Evolutionary conservation across 164 flowering plant genomes (phyloP).

Genomic region (Nymphaea colorata): DNA sequence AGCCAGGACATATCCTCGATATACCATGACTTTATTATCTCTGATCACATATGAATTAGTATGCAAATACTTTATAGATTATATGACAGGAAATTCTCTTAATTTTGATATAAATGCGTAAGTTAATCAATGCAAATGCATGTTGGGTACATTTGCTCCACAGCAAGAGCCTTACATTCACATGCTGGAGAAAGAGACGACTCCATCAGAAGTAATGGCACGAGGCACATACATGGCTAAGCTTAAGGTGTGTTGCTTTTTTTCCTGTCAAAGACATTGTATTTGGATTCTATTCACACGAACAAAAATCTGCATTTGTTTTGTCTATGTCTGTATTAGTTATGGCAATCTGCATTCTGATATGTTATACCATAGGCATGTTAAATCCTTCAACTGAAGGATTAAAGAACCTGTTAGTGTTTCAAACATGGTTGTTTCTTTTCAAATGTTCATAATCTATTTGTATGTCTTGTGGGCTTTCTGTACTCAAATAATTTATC

Average conservation of each 20-base stretch:
- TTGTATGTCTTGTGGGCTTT: neutral
- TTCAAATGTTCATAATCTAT: neutral
- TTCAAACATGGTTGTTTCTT: neutral
- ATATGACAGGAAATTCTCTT: neutral
- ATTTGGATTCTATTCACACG: too few species aligned
- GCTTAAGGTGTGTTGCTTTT: constrained; percentile 31
- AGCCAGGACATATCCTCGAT: neutral
- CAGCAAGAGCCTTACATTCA: constrained; percentile 41
- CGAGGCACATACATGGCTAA: constrained; percentile 53
- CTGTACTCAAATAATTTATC: neutral
- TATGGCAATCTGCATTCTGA: too few species aligned
- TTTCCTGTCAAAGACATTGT: neutral
- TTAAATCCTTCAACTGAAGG: too few species aligned
- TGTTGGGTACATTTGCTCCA: constrained; percentile 77
- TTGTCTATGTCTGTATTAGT: too few species aligned
- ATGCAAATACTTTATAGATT: neutral
- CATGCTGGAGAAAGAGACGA: constrained; percentile 47
- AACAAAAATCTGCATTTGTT: too few species aligned
- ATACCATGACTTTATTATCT: neutral
- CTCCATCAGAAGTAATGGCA: constrained; percentile 62
- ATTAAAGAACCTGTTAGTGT: neutral
- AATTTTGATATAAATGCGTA: neutral
- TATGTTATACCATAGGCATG: too few species aligned
- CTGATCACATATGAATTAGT: neutral
- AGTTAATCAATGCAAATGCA: constrained; percentile 63